Evolutionary conservation across 2,329 filamentous ascomycete genomes (phyloP).

Genomic region (Cryoendolithus antarcticus): DNA sequence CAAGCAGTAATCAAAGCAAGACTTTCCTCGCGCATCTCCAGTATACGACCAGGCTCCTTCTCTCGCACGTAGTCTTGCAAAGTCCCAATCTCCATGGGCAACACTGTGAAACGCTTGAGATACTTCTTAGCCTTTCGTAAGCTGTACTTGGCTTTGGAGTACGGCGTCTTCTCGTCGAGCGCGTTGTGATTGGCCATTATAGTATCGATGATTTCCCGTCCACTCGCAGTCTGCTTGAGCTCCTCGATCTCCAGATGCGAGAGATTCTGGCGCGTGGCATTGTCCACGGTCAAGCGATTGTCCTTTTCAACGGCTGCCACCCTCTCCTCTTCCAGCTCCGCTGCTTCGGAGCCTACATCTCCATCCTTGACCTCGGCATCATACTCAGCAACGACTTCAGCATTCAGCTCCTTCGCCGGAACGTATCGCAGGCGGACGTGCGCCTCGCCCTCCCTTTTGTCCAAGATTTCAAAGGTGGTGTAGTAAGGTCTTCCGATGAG

Average conservation of each 20-base stretch:
- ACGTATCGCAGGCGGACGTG: slow-evolving; percentile 66
- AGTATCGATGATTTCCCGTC: slow-evolving; percentile 84
- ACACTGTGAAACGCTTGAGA: slow-evolving; percentile 69
- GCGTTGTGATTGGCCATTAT: slow-evolving; percentile 80
- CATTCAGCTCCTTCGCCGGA: slow-evolving; percentile 68
- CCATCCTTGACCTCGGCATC: slow-evolving; percentile 27
- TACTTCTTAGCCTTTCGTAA: slow-evolving; percentile 91
- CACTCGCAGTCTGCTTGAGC: slow-evolving; percentile 57
- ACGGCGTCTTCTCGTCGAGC: slow-evolving; percentile 86
- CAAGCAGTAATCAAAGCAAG: slow-evolving; percentile 73
- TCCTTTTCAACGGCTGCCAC: slow-evolving; percentile 40
- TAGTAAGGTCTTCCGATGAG: slow-evolving; percentile 85
- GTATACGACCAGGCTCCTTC: slow-evolving; percentile 64
- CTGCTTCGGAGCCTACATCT: slow-evolving; percentile 28
- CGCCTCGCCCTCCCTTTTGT: slow-evolving; percentile 51
- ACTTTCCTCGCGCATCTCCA: slow-evolving; percentile 79
- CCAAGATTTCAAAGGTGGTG: slow-evolving; percentile 79
- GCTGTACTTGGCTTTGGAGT: slow-evolving; percentile 91
- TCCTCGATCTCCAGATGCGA: slow-evolving; percentile 59
- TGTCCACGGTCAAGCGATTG: slow-evolving; percentile 52
- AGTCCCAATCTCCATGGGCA: slow-evolving; percentile 69
- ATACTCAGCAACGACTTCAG: slow-evolving; percentile 54
- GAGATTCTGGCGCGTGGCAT: slow-evolving; percentile 60
- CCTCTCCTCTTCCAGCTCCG: too few relatives aligned
- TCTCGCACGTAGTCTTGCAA: slow-evolving; percentile 69